Conservation (phyloP, 2,329 filamentous ascomycete species). For the Alternaria novae-zelandiae region DNA sequence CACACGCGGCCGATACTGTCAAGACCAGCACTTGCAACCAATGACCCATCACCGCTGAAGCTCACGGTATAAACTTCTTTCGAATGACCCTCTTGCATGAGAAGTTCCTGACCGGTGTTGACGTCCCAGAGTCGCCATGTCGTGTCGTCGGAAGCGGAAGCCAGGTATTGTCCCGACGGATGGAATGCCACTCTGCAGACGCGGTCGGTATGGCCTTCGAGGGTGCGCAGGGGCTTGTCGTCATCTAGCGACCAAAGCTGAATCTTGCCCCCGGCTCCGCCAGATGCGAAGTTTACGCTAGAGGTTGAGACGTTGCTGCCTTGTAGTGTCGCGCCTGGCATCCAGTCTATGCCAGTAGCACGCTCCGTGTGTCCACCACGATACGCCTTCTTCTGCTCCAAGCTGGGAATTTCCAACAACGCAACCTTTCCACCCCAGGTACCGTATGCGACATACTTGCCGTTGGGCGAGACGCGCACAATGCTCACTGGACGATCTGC, state of each 20-base stretch:
- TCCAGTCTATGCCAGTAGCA: slow-evolving; percentile 90
- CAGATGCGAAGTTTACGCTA: slow-evolving; percentile 84
- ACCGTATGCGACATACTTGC: slow-evolving; percentile 82
- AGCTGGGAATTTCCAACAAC: slow-evolving; percentile 79
- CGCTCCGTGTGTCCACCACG: slow-evolving; percentile 85
- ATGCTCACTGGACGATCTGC: slow-evolving; percentile 92
- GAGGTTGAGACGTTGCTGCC: slow-evolving; percentile 73
- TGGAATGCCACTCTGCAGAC: slow-evolving; percentile 95
- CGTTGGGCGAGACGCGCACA: slow-evolving; percentile 86
- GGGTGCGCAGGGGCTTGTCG: slow-evolving; percentile 81
- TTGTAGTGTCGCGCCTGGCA: slow-evolving; percentile 78
- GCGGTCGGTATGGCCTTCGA: slow-evolving; percentile 82
- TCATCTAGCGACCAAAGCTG: slow-evolving; percentile 89
- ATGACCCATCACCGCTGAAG: slow-evolving; percentile 89
- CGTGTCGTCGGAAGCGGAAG: slow-evolving; percentile 93
- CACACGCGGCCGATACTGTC: slow-evolving; percentile 95
- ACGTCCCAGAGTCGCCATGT: slow-evolving; percentile 98
- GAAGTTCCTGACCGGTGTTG: slow-evolving; percentile 79
- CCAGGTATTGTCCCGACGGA: slow-evolving; percentile 86
- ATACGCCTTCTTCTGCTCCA: slow-evolving; percentile 77
- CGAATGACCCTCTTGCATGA: slow-evolving; percentile 93
- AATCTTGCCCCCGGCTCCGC: slow-evolving; percentile 85
- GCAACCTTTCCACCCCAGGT: slow-evolving; percentile 94
- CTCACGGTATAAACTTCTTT: slow-evolving; percentile 88
- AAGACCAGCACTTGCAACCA: slow-evolving; percentile 88